Percentiles rank a stretch among this genome's conserved stretches.
Evolutionary conservation across 768 basidiomycete species (phyloP).

Genomic region (Boletus barrowsii): DNA sequence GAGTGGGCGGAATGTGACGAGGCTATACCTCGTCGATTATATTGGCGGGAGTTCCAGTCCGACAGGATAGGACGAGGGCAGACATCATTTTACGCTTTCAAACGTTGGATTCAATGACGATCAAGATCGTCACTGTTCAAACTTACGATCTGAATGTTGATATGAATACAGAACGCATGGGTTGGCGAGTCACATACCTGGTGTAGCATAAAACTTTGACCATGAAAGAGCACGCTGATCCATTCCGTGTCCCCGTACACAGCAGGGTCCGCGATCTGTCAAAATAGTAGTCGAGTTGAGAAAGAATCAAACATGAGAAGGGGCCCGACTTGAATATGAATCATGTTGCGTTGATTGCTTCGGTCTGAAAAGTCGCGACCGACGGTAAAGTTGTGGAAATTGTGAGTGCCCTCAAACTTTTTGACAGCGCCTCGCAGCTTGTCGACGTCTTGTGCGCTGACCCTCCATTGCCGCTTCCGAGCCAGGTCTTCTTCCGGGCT

Average conservation of each 20-base stretch:
- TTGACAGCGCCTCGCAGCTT: constrained; percentile 53
- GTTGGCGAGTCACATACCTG: constrained; percentile 52
- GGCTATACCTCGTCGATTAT: constrained; percentile 67
- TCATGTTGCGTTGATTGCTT: constrained; percentile 85
- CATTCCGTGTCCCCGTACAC: constrained; percentile 92
- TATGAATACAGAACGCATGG: constrained; percentile 22
- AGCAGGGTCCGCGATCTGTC: constrained; percentile 76
- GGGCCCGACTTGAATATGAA: constrained; percentile 65
- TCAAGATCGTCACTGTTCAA: background rate
- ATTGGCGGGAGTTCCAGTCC: constrained; percentile 70
- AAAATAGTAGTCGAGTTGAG: background rate
- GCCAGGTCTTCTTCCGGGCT: constrained; percentile 55
- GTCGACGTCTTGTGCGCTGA: constrained; percentile 49
- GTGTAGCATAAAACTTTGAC: constrained; percentile 98
- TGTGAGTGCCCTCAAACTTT: constrained; percentile 85
- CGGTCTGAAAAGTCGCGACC: constrained; percentile 80
- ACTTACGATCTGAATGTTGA: constrained; percentile 31
- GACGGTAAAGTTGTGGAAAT: constrained; percentile 97
- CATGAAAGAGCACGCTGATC: constrained; percentile 91
- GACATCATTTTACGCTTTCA: constrained; percentile 95
- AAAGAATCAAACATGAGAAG: background rate
- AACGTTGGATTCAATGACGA: constrained; percentile 7
- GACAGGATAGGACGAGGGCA: constrained; percentile 70
- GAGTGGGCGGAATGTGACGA: background rate
- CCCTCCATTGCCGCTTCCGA: constrained; percentile 74